phyloP scores from a whole-genome alignment of 2,329 filamentous ascomycete species.

The Drechslerella coelobrocha region DNA sequence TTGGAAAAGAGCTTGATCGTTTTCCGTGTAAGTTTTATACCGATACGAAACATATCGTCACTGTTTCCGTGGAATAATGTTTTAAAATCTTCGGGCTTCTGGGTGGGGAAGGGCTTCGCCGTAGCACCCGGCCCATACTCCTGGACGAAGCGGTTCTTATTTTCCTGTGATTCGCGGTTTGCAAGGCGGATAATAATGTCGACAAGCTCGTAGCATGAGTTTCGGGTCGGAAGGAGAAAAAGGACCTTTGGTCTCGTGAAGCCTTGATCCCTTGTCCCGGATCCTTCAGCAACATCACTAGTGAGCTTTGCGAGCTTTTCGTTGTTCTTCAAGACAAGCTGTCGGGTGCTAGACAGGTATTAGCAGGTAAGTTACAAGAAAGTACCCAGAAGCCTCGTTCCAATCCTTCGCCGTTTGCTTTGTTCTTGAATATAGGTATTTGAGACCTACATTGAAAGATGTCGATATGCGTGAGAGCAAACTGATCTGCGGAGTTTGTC shows the following conservation, averaged over 20 bases:
- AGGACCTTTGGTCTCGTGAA: slow-evolving; percentile 94
- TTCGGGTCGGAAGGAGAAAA: slow-evolving; percentile 85
- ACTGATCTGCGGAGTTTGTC: slow-evolving; percentile 72
- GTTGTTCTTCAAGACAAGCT: slow-evolving; percentile 91
- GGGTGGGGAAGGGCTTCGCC: slow-evolving; percentile 71
- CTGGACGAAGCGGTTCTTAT: slow-evolving; percentile 89
- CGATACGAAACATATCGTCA: slow-evolving; percentile 94
- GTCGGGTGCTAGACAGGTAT: slow-evolving; percentile 69
- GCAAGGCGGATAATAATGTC: slow-evolving; percentile 77
- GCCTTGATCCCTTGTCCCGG: slow-evolving; percentile 84
- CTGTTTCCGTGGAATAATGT: slow-evolving; percentile 93
- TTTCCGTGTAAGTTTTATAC: slow-evolving; percentile 96
- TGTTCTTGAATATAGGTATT: slow-evolving; percentile 11
- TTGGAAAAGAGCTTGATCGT: slow-evolving; percentile 92
- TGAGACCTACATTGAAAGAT: slow-evolving; percentile 76
- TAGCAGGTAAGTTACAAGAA: not conserved
- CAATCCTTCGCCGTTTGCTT: not conserved
- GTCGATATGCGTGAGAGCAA: slow-evolving; percentile 86
- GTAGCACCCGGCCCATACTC: slow-evolving; percentile 70
- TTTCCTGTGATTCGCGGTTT: slow-evolving; percentile 89
- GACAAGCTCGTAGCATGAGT: slow-evolving; percentile 80
- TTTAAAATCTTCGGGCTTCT: slow-evolving; percentile 83
- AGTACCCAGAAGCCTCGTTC: not conserved
- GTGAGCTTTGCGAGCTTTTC: slow-evolving; percentile 74
- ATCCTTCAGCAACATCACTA: slow-evolving; percentile 63